Percentiles rank a stretch among this genome's conserved stretches.
These are phyloP conservation scores for Venturia nashicola DNA, from an alignment of 2,329 filamentous ascomycete genomes.

Conservation along the genomic window DNA sequence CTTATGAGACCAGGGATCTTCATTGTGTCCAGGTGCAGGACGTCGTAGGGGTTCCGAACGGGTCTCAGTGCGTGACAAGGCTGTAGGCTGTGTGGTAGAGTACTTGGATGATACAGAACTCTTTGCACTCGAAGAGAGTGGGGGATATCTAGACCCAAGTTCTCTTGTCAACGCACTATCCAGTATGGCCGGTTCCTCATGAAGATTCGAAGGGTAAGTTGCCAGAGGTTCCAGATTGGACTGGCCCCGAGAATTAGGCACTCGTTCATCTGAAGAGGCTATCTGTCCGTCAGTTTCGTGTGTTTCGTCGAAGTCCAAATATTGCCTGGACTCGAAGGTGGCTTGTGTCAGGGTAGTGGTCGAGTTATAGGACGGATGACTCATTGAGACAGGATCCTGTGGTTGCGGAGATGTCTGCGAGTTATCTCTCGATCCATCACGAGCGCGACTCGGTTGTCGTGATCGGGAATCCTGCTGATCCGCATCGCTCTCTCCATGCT, in stretches of 20 bases:
- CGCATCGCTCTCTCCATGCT: not conserved
- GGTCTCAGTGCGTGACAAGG: not conserved
- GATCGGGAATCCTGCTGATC: too few species aligned
- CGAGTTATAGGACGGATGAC: too few species aligned
- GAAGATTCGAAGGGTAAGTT: not conserved
- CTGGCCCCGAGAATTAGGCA: not conserved
- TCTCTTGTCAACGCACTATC: not conserved
- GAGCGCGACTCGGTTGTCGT: not conserved
- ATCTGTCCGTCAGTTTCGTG: not conserved
- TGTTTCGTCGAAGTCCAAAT: too few species aligned
- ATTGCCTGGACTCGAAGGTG: too few species aligned
- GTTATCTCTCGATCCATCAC: not conserved
- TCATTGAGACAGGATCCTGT: too few species aligned
- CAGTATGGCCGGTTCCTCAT: not conserved
- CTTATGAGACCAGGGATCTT: not conserved
- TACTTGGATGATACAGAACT: not conserved
- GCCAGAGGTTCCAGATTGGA: not conserved
- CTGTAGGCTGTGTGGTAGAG: not conserved
- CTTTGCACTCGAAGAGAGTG: not conserved
- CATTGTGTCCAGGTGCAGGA: not conserved
- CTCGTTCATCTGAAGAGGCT: not conserved
- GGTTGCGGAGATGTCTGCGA: not conserved
- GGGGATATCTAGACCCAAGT: not conserved
- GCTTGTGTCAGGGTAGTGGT: too few species aligned
- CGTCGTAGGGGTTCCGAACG: not conserved